These are phyloP conservation scores for Neophaeococcomyces mojaviensis DNA, from an alignment of 2,329 filamentous ascomycete species.

Conservation along the genomic window DNA sequence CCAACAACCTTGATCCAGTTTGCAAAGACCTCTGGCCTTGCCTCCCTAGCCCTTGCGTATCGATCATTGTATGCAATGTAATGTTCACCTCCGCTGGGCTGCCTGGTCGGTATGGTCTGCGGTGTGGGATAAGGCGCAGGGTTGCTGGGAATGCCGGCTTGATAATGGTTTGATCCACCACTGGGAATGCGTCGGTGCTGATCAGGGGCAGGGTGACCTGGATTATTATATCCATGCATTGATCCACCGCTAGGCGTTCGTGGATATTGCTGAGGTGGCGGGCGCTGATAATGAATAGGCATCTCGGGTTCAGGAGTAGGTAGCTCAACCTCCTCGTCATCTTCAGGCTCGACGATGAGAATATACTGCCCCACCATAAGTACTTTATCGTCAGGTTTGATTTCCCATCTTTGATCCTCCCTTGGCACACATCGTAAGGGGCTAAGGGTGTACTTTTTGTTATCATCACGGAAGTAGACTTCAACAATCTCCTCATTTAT, in stretches of 20 bases:
- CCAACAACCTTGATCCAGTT: slow-evolving; percentile 7
- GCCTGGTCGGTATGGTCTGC: no score
- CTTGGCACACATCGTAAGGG: slow-evolving; percentile 6
- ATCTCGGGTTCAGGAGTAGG: no score
- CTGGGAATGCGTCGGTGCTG: no score
- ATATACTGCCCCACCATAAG: slow-evolving; percentile 11
- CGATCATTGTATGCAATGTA: no score
- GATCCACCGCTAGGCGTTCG: neutral
- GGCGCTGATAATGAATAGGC: no score
- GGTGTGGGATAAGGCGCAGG: no score
- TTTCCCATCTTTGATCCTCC: slow-evolving; percentile 8
- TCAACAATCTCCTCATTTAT: slow-evolving; percentile 10
- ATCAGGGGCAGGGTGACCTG: neutral
- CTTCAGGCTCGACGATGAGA: slow-evolving; percentile 3
- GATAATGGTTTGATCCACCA: no score
- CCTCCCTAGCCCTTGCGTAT: no score
- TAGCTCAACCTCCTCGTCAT: no score
- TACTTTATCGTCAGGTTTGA: slow-evolving; percentile 7
- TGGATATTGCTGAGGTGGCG: neutral
- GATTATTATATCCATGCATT: neutral
- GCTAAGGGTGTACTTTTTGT: slow-evolving; percentile 8
- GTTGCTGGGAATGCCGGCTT: no score
- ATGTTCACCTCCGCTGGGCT: no score
- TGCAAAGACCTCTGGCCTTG: neutral
- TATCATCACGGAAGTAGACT: slow-evolving; percentile 1